Base-by-base conservation (phyloP, 164 flowering plant species). In the Liquidambar formosana region DNA sequence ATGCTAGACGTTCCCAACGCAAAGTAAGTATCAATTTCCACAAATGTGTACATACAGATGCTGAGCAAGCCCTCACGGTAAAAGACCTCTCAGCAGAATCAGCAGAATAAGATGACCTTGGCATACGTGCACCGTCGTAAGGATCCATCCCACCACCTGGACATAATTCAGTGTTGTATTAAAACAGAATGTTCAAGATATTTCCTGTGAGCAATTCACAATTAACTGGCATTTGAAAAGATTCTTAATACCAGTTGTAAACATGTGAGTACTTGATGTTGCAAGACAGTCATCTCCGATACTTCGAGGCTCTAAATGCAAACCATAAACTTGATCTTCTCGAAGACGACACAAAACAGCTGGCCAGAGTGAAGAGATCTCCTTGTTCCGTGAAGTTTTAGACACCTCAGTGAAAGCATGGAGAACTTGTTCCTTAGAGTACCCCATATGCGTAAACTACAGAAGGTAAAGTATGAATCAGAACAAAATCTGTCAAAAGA, bases 51-150 rank as follows among this genome's bases (percentile, higher is more conserved):
- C 93, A 59, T 89, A 94, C 97, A 71, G 76, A 73, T 60, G 91
- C 80, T 46, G 92, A 81, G 82, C 95, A 89, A 46, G 91, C 77
- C 78, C 69, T 78, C 78, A 89, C 67, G 66, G 75, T 64, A 69
- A 73, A 78, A 62, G 84, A 69, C 61, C 62, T 66, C 52, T 28
- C 22, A 9, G 54, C 68, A 62, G 81, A 67, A 64, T 63, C 75
- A 69, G 51, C 48, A 62, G 76, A 57, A 79, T 54, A 47, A 44
- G 76, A 52, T 61, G 71, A 60, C 56, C 73, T 78, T 46, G 61
- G 64, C 63, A 45, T 51, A 28, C 49, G 46, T 26, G 8, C 67
- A 65, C 58, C 80, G 66, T 63, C 67, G 48, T 51, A 60, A 61
- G 75, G 48, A 38, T 60, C 48, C 18, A 11, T 47, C 56, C 18